Percentiles rank a stretch among this genome's conserved stretches.
Evolutionary conservation across 371 early-diverging fungal genomes (phyloP).

Genomic region (Haplosporangium sp.): DNA sequence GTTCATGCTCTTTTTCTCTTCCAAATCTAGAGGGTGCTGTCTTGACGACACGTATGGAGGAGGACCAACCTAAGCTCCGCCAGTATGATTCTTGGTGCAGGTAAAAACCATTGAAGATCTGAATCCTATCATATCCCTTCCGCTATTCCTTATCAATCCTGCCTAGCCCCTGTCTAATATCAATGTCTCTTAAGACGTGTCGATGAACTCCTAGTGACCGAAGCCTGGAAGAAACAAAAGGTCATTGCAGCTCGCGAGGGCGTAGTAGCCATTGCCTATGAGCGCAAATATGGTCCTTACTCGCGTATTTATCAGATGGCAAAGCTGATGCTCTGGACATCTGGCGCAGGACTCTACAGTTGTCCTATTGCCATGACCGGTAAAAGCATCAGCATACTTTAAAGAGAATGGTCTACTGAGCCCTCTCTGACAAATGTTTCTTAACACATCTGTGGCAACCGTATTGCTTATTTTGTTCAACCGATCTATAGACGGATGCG

Average conservation of each 20-base stretch:
- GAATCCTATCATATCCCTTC: background rate
- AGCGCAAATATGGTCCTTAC: slow-evolving; percentile 62
- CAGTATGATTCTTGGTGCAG: slow-evolving; percentile 78
- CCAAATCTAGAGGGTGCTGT: slow-evolving; percentile 26
- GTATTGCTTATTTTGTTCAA: background rate
- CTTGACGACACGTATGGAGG: slow-evolving; percentile 41
- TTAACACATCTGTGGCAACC: too few species aligned
- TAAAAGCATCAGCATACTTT: background rate
- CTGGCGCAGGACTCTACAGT: slow-evolving; percentile 64
- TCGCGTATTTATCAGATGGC: slow-evolving; percentile 74
- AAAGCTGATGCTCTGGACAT: slow-evolving; percentile 70
- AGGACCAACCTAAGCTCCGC: slow-evolving; percentile 68
- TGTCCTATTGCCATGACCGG: slow-evolving; percentile 81
- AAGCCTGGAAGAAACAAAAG: slow-evolving; percentile 71
- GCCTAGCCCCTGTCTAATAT: too few species aligned
- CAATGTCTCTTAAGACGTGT: slow-evolving; percentile 58
- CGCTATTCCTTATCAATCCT: background rate
- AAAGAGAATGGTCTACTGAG: background rate
- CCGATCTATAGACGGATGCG: slow-evolving; percentile 65
- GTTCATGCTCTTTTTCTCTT: background rate
- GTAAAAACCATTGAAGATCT: slow-evolving; percentile 14
- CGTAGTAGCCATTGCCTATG: slow-evolving; percentile 73
- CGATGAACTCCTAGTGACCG: slow-evolving; percentile 65
- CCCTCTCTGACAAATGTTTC: background rate
- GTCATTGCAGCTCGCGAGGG: slow-evolving; percentile 71